A percentile compares a stretch with the other conserved stretches of the same genome.
Conservation (phyloP, 1,284 basidiomycete genomes). For the Moniliophthora roreri region DNA sequence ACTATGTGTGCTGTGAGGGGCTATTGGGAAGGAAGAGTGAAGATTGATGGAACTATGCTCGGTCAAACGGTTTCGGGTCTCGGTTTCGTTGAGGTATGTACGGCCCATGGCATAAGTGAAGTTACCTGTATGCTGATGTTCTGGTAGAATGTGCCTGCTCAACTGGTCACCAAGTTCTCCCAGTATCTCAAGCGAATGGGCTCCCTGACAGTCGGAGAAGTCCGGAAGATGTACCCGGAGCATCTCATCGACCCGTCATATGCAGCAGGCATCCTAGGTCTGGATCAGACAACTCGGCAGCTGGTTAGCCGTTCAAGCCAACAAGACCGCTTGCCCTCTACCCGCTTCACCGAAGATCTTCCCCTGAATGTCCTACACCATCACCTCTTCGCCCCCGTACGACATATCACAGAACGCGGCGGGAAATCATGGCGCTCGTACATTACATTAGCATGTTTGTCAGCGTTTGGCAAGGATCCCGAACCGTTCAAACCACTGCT, state of each 20-base stretch:
- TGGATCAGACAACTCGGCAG: not conserved
- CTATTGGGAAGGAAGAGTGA: conserved; percentile 4
- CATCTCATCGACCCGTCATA: not conserved
- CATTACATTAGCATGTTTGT: not conserved
- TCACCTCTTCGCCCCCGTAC: conserved; percentile 2
- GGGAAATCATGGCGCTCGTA: conserved; percentile 6
- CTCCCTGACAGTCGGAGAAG: not conserved
- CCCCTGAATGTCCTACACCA: not conserved
- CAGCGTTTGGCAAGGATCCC: not conserved
- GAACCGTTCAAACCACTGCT: conserved; percentile 2
- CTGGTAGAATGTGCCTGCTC: not conserved
- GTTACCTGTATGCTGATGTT: not conserved
- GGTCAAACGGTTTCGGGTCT: not conserved
- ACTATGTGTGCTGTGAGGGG: not conserved
- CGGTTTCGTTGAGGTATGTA: conserved; percentile 5
- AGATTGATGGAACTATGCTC: not conserved
- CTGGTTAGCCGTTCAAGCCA: too few relatives aligned
- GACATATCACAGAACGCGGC: conserved; percentile 1
- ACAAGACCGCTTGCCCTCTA: not conserved
- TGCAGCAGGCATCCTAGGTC: not conserved
- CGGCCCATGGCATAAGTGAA: not conserved
- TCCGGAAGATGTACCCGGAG: not conserved
- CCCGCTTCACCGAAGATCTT: not conserved
- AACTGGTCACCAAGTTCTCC: not conserved
- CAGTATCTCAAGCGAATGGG: conserved; percentile 1